phyloP scores from a whole-genome alignment of 2,329 filamentous ascomycete species.

The Catunica adiposa region DNA sequence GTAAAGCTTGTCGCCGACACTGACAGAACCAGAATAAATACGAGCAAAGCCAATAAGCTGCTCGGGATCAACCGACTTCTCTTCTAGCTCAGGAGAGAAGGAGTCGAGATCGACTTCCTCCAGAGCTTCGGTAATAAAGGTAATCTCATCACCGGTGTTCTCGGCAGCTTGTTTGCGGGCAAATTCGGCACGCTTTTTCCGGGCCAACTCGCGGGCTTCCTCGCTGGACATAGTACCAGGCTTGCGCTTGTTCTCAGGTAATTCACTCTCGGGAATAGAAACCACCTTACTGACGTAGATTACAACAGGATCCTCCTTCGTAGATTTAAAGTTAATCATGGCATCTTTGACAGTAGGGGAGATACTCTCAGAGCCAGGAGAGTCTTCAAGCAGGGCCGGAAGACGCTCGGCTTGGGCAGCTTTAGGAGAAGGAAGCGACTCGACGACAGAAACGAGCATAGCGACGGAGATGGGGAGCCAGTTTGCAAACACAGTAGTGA shows the following conservation, averaged over 20 bases:
- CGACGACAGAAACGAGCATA: slow-evolving; percentile 80
- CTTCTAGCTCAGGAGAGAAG: slow-evolving; percentile 28
- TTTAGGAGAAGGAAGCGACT: slow-evolving; percentile 74
- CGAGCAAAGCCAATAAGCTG: slow-evolving; percentile 89
- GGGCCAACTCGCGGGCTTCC: slow-evolving; percentile 73
- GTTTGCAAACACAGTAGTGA: slow-evolving; percentile 71
- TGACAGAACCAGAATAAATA: slow-evolving; percentile 79
- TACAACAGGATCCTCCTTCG: slow-evolving; percentile 59
- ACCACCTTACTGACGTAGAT: slow-evolving; percentile 99
- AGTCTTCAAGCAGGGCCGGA: slow-evolving; percentile 60
- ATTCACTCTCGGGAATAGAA: slow-evolving; percentile 78
- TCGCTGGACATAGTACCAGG: slow-evolving; percentile 63
- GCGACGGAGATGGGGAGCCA: slow-evolving; percentile 93
- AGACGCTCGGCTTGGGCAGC: slow-evolving; percentile 65
- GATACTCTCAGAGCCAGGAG: slow-evolving; percentile 60
- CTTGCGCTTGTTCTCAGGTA: slow-evolving; percentile 69
- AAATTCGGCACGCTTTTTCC: slow-evolving; percentile 78
- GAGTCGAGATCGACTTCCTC: slow-evolving; percentile 38
- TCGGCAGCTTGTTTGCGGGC: slow-evolving; percentile 55
- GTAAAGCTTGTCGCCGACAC: slow-evolving; percentile 79
- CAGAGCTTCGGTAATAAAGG: slow-evolving; percentile 8
- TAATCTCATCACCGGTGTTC: slow-evolving; percentile 23
- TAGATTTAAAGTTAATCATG: slow-evolving; percentile 63
- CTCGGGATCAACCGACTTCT: slow-evolving; percentile 55
- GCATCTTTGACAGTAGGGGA: slow-evolving; percentile 55